Evolutionary conservation across 805 yeast species (phyloP).

Genomic region (Ogataea ganodermae): DNA sequence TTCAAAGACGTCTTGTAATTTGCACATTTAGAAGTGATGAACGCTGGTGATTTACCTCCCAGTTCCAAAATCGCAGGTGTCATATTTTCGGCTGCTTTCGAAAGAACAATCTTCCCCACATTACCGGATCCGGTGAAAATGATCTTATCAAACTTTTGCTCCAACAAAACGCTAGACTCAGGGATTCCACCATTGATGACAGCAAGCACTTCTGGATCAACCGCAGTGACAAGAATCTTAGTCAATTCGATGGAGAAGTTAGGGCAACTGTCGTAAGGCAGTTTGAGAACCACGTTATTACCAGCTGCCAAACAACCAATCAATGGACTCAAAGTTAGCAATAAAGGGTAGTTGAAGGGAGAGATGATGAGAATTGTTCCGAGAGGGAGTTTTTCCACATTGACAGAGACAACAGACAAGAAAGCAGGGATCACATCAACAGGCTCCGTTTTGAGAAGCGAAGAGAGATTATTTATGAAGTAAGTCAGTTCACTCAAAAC

Average conservation of each 20-base stretch:
- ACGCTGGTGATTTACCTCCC: slow-evolving; percentile 91
- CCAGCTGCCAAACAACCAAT: slow-evolving; percentile 86
- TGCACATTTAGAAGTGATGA: slow-evolving; percentile 56
- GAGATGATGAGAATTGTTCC: slow-evolving; percentile 76
- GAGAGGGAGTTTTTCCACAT: slow-evolving; percentile 44
- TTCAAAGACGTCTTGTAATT: slow-evolving; percentile 38
- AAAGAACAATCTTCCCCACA: slow-evolving; percentile 77
- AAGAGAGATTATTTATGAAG: slow-evolving; percentile 58
- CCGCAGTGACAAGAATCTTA: slow-evolving; percentile 51
- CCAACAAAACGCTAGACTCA: slow-evolving; percentile 57
- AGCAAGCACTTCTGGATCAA: slow-evolving; percentile 57
- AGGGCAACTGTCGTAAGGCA: slow-evolving; percentile 72
- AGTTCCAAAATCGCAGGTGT: slow-evolving; percentile 82
- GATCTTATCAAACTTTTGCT: slow-evolving; percentile 73
- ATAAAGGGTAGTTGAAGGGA: slow-evolving; percentile 81
- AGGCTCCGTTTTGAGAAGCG: slow-evolving; percentile 59
- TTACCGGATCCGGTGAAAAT: slow-evolving; percentile 78
- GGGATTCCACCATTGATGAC: slow-evolving; percentile 74
- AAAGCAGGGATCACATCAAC: slow-evolving; percentile 40
- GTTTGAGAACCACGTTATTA: slow-evolving; percentile 71
- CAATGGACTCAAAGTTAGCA: slow-evolving; percentile 63
- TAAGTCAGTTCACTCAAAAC: slow-evolving; percentile 56
- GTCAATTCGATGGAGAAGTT: slow-evolving; percentile 57
- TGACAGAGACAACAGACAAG: slow-evolving; percentile 26
- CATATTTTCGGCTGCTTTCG: slow-evolving; percentile 79